Evolutionary conservation across 108 stramenopile genomes (phyloP), one percentile per base, ranked within the genome.

Genomic region (Craspedostauros australis): DNA sequence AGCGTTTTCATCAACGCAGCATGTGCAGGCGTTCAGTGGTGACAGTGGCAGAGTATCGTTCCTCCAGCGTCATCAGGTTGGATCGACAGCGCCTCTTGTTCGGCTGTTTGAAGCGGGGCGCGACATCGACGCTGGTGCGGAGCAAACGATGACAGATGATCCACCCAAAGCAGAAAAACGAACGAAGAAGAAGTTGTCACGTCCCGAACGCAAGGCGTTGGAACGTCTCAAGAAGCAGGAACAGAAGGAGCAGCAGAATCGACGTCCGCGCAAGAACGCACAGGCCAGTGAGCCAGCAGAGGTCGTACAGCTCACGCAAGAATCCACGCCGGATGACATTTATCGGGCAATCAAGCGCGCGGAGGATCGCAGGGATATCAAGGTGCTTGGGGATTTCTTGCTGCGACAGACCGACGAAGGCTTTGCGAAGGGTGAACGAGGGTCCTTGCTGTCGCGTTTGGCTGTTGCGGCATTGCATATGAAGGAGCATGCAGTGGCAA

Each of bases 391-490:
- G 23, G 65, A 76, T 38, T 90, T 90, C 54, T 66, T 90, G 46
- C 41, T 90, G 33, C 75, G 82, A 22, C 65, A 86, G 42, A 70
- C 69, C 18, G 79, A 79, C 68, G 60, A 70, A 34, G 34, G 60
- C 0, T 80, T 72, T 58, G 83, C 80, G 42, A 80, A 84, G 47
- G 85, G 85, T 19, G 82, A 82, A 40, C 61, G 79, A 50, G 89
- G 89, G 42, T 81, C 82, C 6, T 72, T 91, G 29, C 54, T 91
- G 26, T 68, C 85, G 9, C 72, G 89, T 28, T 74, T 87, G 32
- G 85, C 89, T 41, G 89, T 91, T 8, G 85, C 85, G 6, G 81
- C 89, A 1, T 53, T 91, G 25, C 85, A 79, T 48, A 42, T 84
- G 46, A 65, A 72, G 36, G 79, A 87, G 31, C 65, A 84, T 12